Evolutionary conservation across 345 rosid genomes (phyloP), one percentile per base, ranked within the genome.

Genomic region (Arabidopsis thaliana): DNA sequence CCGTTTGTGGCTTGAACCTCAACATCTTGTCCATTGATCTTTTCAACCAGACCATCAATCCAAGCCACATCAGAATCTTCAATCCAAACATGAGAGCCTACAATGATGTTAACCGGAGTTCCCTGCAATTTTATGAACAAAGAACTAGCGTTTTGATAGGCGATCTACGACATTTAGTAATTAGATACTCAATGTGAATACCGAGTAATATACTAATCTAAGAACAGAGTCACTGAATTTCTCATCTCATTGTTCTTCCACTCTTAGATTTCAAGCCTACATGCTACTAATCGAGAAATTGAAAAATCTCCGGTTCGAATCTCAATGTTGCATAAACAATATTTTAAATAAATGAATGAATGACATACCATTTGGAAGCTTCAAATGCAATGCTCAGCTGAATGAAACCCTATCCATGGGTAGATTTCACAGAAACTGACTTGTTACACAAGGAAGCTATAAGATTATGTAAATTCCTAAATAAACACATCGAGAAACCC

Each of bases 71-170:
- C 93, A 10, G 84, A 66, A 80, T 93, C 94, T 81, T 91, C 98
- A 44, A 76, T 85, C 98, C 98, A 93, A 73, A 89, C 90, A 24
- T 93, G 90, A 78, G 98, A 93, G 62, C 98, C 94, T 6, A 88
- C 96, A 64, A 82, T 89, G 50, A 93, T 91, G 73, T 91, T 93
- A 65, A 86, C 98, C 0, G 87, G 81, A 78, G 94, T 86, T 80
- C 85, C 98, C 98, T 93, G 85, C 82, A 80, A 7, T 48, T 73
- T 55, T 41, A 49, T 9, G 22, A 72, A 33, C 48, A 23, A 69
- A 53, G 16, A 25, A 53, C 0, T 52, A 63, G 34, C 16, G 36
- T 68, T 36, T 12, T 13, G n/a, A 52, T 25, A 14, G 22, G 7
- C 5, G 23, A 46, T 46, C 4, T 9, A 46, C 51, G 0, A 46